Conservation (phyloP, 1,139 yeast species). For the Kodamaea anthophila region DNA sequence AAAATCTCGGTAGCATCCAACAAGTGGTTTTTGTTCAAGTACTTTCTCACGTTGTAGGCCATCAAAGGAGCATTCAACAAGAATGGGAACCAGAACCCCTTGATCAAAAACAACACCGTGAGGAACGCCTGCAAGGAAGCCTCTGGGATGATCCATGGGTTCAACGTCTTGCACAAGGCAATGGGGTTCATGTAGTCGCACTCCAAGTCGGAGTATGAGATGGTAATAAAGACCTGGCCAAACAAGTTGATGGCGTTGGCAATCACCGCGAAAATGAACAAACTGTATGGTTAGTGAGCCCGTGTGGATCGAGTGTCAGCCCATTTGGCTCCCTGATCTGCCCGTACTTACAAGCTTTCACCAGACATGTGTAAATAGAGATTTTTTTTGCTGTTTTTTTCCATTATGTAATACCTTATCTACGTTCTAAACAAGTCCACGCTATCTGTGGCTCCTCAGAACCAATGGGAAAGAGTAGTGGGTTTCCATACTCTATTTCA, state of each 20-base stretch:
- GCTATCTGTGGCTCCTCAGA: not conserved
- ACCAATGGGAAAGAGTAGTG: constrained; percentile 19
- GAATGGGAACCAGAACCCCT: constrained; percentile 92
- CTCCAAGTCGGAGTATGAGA: constrained; percentile 89
- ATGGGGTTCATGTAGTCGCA: constrained; percentile 96
- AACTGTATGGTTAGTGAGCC: constrained; percentile 29
- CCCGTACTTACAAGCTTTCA: constrained; percentile 22
- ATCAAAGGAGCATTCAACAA: constrained; percentile 79
- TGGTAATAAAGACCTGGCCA: constrained; percentile 86
- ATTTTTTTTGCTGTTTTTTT: constrained; percentile 1
- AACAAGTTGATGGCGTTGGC: constrained; percentile 83
- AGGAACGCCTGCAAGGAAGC: constrained; percentile 77
- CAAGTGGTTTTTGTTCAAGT: constrained; percentile 69
- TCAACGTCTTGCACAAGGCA: constrained; percentile 89
- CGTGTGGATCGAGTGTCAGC: no score
- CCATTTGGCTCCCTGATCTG: no score
- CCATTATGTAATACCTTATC: no score
- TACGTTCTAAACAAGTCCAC: constrained; percentile 5
- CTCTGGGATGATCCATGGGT: constrained; percentile 87
- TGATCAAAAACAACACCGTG: constrained; percentile 65
- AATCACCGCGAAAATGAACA: constrained; percentile 79
- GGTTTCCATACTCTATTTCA: constrained; percentile 23
- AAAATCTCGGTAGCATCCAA: constrained; percentile 98
- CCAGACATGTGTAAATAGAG: constrained; percentile 15
- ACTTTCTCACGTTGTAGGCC: constrained; percentile 74